Evolutionary conservation across 1,284 basidiomycete genomes (phyloP).

Genomic region (Ganoderma meredithae): DNA sequence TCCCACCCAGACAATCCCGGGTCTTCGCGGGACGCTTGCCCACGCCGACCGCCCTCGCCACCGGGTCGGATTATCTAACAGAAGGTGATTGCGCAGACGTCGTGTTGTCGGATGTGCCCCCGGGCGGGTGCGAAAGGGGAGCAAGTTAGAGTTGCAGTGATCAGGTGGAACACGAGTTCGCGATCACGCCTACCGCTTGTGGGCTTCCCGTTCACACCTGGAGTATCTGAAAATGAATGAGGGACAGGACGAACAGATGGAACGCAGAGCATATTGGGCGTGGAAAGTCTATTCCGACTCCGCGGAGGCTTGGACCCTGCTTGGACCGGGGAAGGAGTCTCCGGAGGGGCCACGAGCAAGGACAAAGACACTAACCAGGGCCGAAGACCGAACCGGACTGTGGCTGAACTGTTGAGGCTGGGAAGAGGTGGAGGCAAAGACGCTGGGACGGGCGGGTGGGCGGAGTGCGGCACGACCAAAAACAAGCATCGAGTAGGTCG

Average conservation of each 20-base stretch:
- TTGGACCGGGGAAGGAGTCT: background rate
- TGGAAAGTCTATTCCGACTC: constrained; percentile 33
- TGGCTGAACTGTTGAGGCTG: constrained; percentile 2
- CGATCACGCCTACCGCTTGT: constrained; percentile 2
- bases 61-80: constrained; percentile 31
- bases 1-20: constrained; percentile 25
- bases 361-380: constrained; percentile 1
- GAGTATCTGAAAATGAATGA: constrained; percentile 12
- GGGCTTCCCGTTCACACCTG: constrained; percentile 21
- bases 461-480: constrained; percentile 7
- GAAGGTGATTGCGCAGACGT: constrained; percentile 24
- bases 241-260: background rate
- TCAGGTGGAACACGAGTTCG: constrained; percentile 23
- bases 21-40: constrained; percentile 37
- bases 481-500: background rate
- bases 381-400: constrained; percentile 6
- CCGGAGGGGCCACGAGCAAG: constrained; percentile 1
- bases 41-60: constrained; percentile 12
- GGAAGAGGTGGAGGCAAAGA: background rate
- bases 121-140: background rate
- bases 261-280: constrained; percentile 15
- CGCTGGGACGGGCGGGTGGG: background rate
- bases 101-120: constrained; percentile 13
- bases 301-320: constrained; percentile 16
- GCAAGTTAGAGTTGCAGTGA: constrained; percentile 15